Conservation (phyloP, 257 asterid species). For the Ocimum tenuiflorum region DNA sequence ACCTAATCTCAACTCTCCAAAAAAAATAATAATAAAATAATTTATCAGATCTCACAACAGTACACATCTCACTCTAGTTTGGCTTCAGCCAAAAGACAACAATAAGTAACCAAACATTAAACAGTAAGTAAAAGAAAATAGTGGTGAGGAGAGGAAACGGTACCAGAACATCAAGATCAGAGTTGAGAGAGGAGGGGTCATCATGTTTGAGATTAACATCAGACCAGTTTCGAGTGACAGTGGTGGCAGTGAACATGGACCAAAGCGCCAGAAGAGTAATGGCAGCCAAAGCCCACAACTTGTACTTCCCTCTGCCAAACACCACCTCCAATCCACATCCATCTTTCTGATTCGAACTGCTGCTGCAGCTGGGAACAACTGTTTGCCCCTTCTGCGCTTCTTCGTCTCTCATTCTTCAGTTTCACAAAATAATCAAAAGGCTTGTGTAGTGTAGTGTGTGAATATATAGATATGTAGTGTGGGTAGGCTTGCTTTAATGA, state of each 20-base stretch:
- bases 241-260: constrained; percentile 89
- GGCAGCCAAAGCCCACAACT: constrained; percentile 83
- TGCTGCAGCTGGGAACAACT: constrained; percentile 24
- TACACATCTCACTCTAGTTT: not conserved
- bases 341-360: constrained; percentile 44
- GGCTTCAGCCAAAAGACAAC: not conserved
- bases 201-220: constrained; percentile 46
- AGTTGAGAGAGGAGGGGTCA: constrained; percentile 43
- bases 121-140: not conserved
- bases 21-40: not conserved
- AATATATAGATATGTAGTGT: not conserved
- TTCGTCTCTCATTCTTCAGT: constrained; percentile 59
- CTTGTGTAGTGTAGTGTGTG: constrained; percentile 3
- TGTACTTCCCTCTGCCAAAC: constrained; percentile 74
- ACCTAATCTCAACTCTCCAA: not conserved
- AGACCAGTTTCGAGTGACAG: constrained; percentile 82
- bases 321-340: constrained; percentile 38
- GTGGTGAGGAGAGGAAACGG: not conserved
- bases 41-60: constrained; percentile 22
- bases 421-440: not conserved
- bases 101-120: not conserved
- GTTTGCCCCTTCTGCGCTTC: constrained; percentile 41
- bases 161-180: constrained; percentile 89
- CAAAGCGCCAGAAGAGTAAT: constrained; percentile 71
- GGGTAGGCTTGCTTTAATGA: not conserved